Percentiles rank a stretch among this genome's conserved stretches.
Conservation (phyloP, 345 rosid species). For the Mangifera indica region DNA sequence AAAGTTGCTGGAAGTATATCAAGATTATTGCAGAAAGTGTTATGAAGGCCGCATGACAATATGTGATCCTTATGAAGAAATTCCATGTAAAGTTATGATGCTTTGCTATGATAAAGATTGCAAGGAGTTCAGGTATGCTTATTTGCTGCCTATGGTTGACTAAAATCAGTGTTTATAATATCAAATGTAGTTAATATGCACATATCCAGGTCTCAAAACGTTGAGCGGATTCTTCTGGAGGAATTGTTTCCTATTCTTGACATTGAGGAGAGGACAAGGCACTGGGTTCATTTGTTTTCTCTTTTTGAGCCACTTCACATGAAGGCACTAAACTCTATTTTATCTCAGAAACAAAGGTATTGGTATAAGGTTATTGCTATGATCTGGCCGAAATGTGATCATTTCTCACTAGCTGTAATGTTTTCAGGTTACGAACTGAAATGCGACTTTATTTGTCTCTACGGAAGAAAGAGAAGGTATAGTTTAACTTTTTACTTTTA, state of each 20-base stretch:
- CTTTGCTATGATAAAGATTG: constrained; percentile 77
- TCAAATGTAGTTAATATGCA: neutral
- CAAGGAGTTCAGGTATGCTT: constrained; percentile 65
- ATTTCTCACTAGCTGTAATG: constrained; percentile 24
- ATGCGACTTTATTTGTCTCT: constrained; percentile 60
- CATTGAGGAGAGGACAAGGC: constrained; percentile 62
- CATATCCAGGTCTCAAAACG: constrained; percentile 58
- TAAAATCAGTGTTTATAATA: neutral
- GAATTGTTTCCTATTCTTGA: constrained; percentile 71
- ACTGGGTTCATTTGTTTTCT: constrained; percentile 76
- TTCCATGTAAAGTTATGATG: constrained; percentile 80
- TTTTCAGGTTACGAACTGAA: constrained; percentile 77
- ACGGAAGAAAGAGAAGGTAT: constrained; percentile 61
- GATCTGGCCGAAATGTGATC: constrained; percentile 11
- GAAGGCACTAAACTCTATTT: constrained; percentile 62
- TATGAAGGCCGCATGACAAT: constrained; percentile 57
- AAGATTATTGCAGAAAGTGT: constrained; percentile 73
- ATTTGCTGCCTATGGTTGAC: constrained; percentile 19
- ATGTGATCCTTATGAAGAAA: constrained; percentile 65
- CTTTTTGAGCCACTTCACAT: constrained; percentile 61
- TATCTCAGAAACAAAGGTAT: constrained; percentile 82
- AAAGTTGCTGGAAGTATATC: constrained; percentile 80
- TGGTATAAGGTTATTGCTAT: constrained; percentile 19
- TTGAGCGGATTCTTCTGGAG: constrained; percentile 71
- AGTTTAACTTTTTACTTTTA: constrained; percentile 4